A percentile compares a stretch with the other conserved stretches of the same genome.
Evolutionary conservation across 192 early-diverging fungal species (phyloP).

Genomic region (Entomortierella parvispora): DNA sequence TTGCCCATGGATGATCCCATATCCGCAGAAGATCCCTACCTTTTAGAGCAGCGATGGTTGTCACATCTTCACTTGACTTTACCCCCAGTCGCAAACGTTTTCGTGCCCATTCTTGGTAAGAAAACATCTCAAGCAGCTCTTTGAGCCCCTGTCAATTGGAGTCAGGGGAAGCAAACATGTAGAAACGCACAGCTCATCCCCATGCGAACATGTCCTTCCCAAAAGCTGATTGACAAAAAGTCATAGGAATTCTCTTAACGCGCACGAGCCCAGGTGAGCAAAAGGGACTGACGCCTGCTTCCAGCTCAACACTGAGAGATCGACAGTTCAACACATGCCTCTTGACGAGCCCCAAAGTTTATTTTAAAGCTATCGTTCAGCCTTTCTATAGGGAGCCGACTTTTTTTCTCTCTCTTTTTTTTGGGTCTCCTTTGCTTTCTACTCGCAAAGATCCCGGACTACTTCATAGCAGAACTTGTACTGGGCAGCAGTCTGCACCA

Average conservation of each 20-base stretch:
- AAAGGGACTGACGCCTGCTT: no score
- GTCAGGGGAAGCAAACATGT: neutral
- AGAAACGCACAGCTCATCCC: neutral
- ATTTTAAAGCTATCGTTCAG: neutral
- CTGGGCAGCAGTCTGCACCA: slow-evolving; percentile 84
- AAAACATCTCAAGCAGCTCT: neutral
- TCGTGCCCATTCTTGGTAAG: neutral
- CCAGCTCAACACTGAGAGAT: no score
- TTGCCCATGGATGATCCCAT: no score
- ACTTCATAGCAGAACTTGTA: slow-evolving; percentile 84
- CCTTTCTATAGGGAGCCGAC: neutral
- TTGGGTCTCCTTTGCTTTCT: no score
- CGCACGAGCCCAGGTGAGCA: no score
- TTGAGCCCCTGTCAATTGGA: neutral
- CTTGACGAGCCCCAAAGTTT: no score
- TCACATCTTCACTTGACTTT: no score
- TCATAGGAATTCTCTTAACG: no score
- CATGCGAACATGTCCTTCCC: slow-evolving; percentile 2
- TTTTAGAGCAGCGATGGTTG: no score
- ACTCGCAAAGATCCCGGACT: slow-evolving; percentile 50
- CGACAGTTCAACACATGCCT: no score
- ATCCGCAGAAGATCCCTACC: no score
- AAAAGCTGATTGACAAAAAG: neutral
- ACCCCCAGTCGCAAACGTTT: neutral
- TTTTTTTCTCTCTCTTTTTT: neutral